Base-by-base conservation (phyloP, 768 basidiomycete species). In the Chalciporus piperatus region DNA sequence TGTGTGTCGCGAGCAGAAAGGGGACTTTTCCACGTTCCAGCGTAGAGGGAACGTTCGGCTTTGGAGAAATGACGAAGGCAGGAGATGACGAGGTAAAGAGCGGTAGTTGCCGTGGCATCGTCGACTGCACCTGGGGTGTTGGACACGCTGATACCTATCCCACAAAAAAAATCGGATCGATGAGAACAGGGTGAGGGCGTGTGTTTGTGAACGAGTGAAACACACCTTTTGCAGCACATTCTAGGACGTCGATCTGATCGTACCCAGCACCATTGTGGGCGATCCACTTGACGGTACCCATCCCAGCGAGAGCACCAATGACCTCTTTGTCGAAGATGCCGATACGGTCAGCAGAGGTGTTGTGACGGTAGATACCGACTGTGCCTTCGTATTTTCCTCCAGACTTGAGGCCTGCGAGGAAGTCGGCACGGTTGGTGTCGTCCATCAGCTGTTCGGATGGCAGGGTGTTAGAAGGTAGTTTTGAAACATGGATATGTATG, bases 241-340 rank as follows among this genome's bases (percentile, higher is more conserved):
- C 86, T 7, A 71, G 67, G 14, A 93, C 82, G 62, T 94, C 87
- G 57, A 96, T 86, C 54, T 85, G 83, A 65, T 97, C 92, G 65
- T 97, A 97, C 0, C 94, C 92, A 0, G 94, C 92, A 11, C 93
- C 94, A 51, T 94, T 94, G 68, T 93, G 92, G 1, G 86, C 89
- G 64, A 96, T 91, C 85, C 88, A 93, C 62, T 85, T 84, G 55
- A 95, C 77, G 17, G 74, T 76, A 1, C 75, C 55, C 4, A 44
- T 63, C 38, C 49, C 54, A 1, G 91, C 84, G 10, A 97, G 74
- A 0, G 78, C 81, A 44, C 75, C 69, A 57, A 97, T 76, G 57
- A 96, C 75, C 55, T 87, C 87, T 66, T 82, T 80, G 67, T 97
- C 90, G 61, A 92, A 93, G 14, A 81, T 71, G 17, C 90, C 92